Conservation (phyloP, 139 green algal genomes). For the Chlamydomonas sphaeroides region DNA sequence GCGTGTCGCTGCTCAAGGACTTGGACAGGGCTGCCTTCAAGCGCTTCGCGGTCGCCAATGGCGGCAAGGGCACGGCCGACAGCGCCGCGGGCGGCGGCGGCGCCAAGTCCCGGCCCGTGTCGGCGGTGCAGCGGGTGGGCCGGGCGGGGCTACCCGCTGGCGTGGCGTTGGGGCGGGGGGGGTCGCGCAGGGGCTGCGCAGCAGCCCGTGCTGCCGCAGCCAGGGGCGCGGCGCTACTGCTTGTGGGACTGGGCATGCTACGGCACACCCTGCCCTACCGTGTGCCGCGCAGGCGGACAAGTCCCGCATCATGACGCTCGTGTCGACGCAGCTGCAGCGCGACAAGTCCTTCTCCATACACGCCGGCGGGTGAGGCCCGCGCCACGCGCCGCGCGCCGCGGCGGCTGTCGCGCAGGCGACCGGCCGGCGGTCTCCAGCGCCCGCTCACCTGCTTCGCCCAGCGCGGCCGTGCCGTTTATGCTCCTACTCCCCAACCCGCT, state of each 20-base stretch:
- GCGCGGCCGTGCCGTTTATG: no score
- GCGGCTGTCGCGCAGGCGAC: not conserved
- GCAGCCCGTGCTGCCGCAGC: no score
- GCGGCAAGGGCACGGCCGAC: not conserved
- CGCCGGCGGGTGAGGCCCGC: conserved; percentile 6
- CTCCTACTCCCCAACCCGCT: no score
- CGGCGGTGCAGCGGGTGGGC: not conserved
- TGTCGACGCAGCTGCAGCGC: not conserved
- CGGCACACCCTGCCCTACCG: no score
- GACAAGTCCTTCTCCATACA: conserved; percentile 5
- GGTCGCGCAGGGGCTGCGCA: no score
- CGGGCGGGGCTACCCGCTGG: no score
- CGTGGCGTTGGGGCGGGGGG: no score
- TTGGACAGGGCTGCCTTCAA: conserved; percentile 18
- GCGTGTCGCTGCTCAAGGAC: conserved; percentile 8
- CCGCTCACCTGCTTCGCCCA: not conserved
- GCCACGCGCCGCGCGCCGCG: no score
- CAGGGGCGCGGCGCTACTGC: no score
- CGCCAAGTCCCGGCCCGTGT: not conserved
- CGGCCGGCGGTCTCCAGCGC: not conserved
- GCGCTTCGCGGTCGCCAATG: not conserved
- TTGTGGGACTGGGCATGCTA: no score
- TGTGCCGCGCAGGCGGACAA: conserved; percentile 12
- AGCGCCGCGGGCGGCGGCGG: not conserved
- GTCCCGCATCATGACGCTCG: conserved; percentile 17